Conservation (phyloP, 1,284 basidiomycete species). For the Marasmius oreades region DNA sequence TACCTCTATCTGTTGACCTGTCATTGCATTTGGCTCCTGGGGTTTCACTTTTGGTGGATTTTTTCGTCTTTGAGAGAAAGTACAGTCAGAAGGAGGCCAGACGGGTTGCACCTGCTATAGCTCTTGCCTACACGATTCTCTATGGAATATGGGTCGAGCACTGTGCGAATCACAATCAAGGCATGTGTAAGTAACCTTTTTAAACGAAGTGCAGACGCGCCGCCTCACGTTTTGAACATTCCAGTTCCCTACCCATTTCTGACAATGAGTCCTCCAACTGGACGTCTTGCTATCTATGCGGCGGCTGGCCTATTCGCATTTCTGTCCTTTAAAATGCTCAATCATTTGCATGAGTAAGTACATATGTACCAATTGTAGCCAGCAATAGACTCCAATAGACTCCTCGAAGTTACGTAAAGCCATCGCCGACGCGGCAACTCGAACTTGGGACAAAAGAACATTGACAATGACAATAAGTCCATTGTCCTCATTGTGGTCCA, state of each 20-base stretch:
- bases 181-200: slow-evolving; percentile 51
- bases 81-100: slow-evolving; percentile 46
- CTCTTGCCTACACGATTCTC: slow-evolving; percentile 40
- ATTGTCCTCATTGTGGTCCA: too few species aligned
- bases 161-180: slow-evolving; percentile 59
- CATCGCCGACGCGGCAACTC: too few species aligned
- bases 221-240: background rate
- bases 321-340: slow-evolving; percentile 53
- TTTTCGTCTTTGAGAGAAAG: slow-evolving; percentile 63
- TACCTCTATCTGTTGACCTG: slow-evolving; percentile 65
- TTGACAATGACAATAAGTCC: too few species aligned
- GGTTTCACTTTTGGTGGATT: slow-evolving; percentile 61
- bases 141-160: slow-evolving; percentile 71
- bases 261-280: slow-evolving; percentile 48
- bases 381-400: too few species aligned
- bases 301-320: slow-evolving; percentile 51
- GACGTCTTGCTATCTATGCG: slow-evolving; percentile 61
- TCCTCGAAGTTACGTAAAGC: too few species aligned
- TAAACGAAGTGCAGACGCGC: background rate
- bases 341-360: slow-evolving; percentile 35
- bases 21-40: slow-evolving; percentile 67
- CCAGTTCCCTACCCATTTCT: slow-evolving; percentile 83
- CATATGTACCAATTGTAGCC: too few species aligned
- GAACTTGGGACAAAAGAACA: too few species aligned
- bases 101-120: slow-evolving; percentile 42